These are phyloP conservation scores for Rhodamnia rubescens DNA, from an alignment of 345 rosid species.

Conservation along the genomic window DNA sequence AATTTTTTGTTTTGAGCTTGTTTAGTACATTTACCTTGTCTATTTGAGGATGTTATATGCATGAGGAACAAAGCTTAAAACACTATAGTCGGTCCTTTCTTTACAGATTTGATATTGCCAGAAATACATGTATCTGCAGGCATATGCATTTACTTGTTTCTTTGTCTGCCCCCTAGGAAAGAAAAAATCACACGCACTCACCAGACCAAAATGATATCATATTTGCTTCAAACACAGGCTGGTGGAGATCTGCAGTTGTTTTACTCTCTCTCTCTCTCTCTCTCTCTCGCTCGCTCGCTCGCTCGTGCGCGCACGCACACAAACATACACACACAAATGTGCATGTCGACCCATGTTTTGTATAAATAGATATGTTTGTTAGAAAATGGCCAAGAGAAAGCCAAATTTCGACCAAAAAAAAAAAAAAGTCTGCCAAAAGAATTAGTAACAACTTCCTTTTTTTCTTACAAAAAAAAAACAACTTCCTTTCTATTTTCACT, in stretches of 20 bases:
- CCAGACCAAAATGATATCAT: neutral
- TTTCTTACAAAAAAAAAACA: too few species aligned
- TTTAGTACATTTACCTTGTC: neutral
- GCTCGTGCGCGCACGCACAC: fast-evolving
- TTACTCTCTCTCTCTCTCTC: neutral
- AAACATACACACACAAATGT: neutral
- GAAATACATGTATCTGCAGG: neutral
- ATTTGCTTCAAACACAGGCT: neutral
- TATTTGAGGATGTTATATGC: neutral
- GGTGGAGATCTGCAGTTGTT: neutral
- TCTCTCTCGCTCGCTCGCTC: neutral
- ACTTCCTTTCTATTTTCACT: neutral
- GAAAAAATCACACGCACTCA: neutral
- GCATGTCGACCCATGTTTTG: neutral
- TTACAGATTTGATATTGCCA: neutral
- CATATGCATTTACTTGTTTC: neutral
- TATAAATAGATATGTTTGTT: neutral
- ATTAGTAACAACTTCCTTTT: neutral
- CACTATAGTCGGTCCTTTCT: neutral
- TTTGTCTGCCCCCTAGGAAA: neutral
- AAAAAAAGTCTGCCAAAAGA: neutral
- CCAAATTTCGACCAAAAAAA: neutral
- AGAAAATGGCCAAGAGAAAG: neutral
- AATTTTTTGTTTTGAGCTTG: neutral
- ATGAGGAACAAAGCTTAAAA: neutral